Evolutionary conservation across 2,329 filamentous ascomycete genomes (phyloP).

Genomic region (Botryotinia globosa): DNA sequence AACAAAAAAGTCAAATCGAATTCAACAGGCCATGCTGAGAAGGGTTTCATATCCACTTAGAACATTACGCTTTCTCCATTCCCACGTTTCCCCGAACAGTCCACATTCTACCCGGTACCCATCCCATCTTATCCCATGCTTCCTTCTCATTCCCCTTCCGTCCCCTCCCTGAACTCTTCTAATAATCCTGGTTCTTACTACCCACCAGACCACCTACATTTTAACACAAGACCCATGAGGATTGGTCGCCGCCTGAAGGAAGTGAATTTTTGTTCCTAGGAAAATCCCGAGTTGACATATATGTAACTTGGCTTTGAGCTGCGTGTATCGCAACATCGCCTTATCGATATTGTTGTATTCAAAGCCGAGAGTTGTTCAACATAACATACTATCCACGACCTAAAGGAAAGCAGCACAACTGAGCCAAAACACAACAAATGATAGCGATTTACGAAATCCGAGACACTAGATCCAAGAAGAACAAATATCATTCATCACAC

Average conservation of each 20-base stretch:
- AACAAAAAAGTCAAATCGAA: background rate
- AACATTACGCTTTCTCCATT: slow-evolving; percentile 4
- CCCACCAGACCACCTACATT: slow-evolving; percentile 5
- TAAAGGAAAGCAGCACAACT: background rate
- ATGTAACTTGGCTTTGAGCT: slow-evolving; percentile 1
- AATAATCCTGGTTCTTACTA: slow-evolving; percentile 13
- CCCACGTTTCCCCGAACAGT: slow-evolving; percentile 15
- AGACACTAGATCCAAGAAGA: background rate
- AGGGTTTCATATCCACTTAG: slow-evolving; percentile 3
- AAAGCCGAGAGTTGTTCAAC: slow-evolving; percentile 2
- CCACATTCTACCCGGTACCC: slow-evolving; percentile 13
- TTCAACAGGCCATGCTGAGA: background rate
- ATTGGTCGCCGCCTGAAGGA: slow-evolving; percentile 18
- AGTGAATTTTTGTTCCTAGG: slow-evolving; percentile 4
- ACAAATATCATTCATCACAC: background rate
- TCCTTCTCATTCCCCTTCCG: background rate
- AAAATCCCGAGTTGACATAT: slow-evolving; percentile 3
- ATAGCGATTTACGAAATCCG: background rate
- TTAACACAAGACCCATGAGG: slow-evolving; percentile 12
- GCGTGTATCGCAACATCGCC: slow-evolving; percentile 16
- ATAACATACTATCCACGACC: background rate
- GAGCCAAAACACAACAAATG: slow-evolving; percentile 1
- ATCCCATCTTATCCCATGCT: slow-evolving; percentile 1
- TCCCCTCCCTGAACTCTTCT: background rate
- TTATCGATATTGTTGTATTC: slow-evolving; percentile 20